Evolutionary conservation across 805 yeast genomes (phyloP).

Genomic region (Nakazawaea wickerhamii): DNA sequence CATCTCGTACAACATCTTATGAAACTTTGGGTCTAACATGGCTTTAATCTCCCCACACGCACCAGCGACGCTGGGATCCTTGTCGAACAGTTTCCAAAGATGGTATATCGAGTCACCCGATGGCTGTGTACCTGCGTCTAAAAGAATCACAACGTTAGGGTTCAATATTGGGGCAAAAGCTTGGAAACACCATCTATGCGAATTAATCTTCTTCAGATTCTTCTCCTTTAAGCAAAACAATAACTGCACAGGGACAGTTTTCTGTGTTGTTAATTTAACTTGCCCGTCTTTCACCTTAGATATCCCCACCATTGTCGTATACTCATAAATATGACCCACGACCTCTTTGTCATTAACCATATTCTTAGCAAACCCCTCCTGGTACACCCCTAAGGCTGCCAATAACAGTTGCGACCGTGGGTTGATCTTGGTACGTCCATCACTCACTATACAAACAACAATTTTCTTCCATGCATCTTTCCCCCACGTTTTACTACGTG

Average conservation of each 20-base stretch:
- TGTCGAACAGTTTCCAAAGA: constrained; percentile 81
- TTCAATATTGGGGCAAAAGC: constrained; percentile 79
- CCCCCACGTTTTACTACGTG: constrained; percentile 80
- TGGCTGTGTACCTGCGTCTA: constrained; percentile 96
- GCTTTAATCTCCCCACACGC: constrained; percentile 97
- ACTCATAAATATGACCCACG: constrained; percentile 85
- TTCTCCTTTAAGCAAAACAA: constrained; percentile 86
- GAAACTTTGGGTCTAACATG: constrained; percentile 55
- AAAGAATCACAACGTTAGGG: constrained; percentile 76
- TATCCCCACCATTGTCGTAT: constrained; percentile 87
- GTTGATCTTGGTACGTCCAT: constrained; percentile 83
- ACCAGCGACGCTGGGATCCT: constrained; percentile 82
- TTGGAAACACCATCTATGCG: constrained; percentile 96
- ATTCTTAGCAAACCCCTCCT: constrained; percentile 93
- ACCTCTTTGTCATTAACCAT: constrained; percentile 80
- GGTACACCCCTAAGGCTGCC: constrained; percentile 86
- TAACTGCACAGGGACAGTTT: constrained; percentile 77
- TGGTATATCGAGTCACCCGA: constrained; percentile 78
- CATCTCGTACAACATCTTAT: constrained; percentile 7
- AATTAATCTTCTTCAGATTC: constrained; percentile 85
- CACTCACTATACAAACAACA: constrained; percentile 84
- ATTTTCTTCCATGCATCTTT: constrained; percentile 91
- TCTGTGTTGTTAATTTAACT: constrained; percentile 63
- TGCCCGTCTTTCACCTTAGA: constrained; percentile 55
- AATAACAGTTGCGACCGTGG: constrained; percentile 74